phyloP scores from a whole-genome alignment of 1,284 basidiomycete species.

The Coniferiporia sulphurascens region DNA sequence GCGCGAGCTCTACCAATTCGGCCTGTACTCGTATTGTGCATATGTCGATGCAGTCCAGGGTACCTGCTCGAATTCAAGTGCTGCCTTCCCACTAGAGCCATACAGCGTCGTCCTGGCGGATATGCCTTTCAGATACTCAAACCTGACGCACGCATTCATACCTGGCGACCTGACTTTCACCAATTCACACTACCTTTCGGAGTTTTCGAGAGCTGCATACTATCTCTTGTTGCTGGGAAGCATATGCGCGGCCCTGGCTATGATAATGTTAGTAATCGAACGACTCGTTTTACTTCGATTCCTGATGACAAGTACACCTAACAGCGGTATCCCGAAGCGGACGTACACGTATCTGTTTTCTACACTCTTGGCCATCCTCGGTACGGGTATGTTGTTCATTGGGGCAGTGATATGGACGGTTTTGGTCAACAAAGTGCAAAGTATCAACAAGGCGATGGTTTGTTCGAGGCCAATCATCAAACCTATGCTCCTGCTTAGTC shows the following conservation, averaged over 20 bases:
- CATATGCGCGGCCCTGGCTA: slow-evolving; percentile 56
- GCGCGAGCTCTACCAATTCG: slow-evolving; percentile 68
- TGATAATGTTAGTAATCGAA: slow-evolving; percentile 46
- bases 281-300: background rate
- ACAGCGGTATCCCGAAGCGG: slow-evolving; percentile 62
- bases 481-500: background rate
- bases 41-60: slow-evolving; percentile 58
- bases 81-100: slow-evolving; percentile 56
- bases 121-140: slow-evolving; percentile 58
- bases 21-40: slow-evolving; percentile 73
- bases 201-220: slow-evolving; percentile 63
- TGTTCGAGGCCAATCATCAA: background rate
- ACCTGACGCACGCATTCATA: slow-evolving; percentile 52
- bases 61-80: slow-evolving; percentile 56
- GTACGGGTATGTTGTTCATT: slow-evolving; percentile 58
- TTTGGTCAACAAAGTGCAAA: slow-evolving; percentile 57
- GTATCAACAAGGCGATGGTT: slow-evolving; percentile 43
- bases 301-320: background rate
- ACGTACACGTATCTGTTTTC: slow-evolving; percentile 66
- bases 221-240: slow-evolving; percentile 72
- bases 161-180: slow-evolving; percentile 46
- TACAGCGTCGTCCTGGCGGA: slow-evolving; percentile 57
- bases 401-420: slow-evolving; percentile 74
- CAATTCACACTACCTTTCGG: slow-evolving; percentile 57
- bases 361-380: slow-evolving; percentile 54